phyloP scores from a whole-genome alignment of 495 filamentous ascomycete species.

The Lindgomyces ingoldianus region DNA sequence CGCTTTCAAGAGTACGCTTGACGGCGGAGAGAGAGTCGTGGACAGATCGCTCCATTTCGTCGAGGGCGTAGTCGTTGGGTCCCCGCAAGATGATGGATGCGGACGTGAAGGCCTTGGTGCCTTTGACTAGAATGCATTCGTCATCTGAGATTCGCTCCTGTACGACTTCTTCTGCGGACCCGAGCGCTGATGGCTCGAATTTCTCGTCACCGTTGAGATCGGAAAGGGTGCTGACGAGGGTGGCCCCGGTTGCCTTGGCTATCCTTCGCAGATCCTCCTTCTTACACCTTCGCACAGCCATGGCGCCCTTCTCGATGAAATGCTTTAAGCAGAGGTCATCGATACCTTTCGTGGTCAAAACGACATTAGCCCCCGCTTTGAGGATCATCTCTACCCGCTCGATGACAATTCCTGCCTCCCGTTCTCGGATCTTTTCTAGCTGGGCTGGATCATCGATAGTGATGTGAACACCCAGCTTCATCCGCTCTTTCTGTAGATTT shows the following conservation, averaged over 20 bases:
- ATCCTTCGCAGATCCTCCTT: conserved; percentile 98
- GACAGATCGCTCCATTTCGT: conserved; percentile 98
- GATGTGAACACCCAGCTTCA: conserved; percentile 98
- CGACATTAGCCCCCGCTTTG: conserved; percentile 93
- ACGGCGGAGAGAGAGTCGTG: conserved; percentile 96
- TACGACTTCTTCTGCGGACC: conserved; percentile 88
- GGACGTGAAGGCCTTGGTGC: conserved; percentile 87
- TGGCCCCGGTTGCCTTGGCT: conserved; percentile 93
- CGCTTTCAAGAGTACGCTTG: conserved; percentile 95
- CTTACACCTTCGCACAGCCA: conserved; percentile 96
- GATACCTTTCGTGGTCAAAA: conserved; percentile 97
- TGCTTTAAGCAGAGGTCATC: conserved; percentile 93
- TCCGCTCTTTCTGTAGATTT: conserved; percentile 96
- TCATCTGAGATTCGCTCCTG: conserved; percentile 98
- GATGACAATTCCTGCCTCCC: conserved; percentile 88
- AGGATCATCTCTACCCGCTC: conserved; percentile 97
- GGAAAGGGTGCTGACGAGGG: conserved; percentile 85
- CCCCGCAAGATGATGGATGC: conserved; percentile 97
- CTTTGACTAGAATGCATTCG: conserved; percentile 96
- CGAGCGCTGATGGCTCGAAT: conserved; percentile 86
- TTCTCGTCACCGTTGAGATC: conserved; percentile 97
- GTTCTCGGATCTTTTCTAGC: conserved; percentile 91
- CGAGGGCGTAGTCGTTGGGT: conserved; percentile 92
- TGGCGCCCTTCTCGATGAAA: conserved; percentile 92
- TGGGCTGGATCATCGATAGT: conserved; percentile 96